Base-by-base conservation (phyloP, 805 yeast genomes). In the Komagataella pastoris region DNA sequence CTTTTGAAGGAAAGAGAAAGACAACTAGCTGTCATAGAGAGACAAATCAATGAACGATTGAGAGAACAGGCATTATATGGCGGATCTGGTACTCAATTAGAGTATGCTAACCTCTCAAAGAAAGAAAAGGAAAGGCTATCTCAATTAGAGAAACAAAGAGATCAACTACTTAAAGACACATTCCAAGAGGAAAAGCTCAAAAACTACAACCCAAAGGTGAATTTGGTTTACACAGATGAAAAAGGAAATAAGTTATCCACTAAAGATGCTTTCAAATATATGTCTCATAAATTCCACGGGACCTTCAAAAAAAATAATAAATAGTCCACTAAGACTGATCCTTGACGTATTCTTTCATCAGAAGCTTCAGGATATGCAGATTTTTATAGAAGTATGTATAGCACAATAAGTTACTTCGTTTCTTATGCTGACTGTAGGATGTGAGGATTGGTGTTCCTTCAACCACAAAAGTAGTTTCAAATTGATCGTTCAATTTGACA, bases 221-320 rank as follows among this genome's bases (percentile, higher is more conserved):
- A 67, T 21, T 58, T 88, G 3, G 73, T 71, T 23, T 85, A 87
- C 63, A 73, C 70, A 17, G 95, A 87, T 61, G 82, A 79, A 23
- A 58, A 65, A 2, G 96, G 96, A 0, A 69, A 76, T 36, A 69
- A 70, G 18, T 64, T 88, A 24, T 67, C 73, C 30, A 72, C 81
- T 3, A 85, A 83, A 59, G 82, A 82, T 54, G 96, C 96, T 1
- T 88, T 77, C 69, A 87, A 85, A 66, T 77, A 77, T 54, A 66
- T 87, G 48, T 83, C 93, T 2, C 90, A 84, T 55, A 78, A 80
- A 56, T 88, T 86, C 63, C 96, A 88, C 62, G 95, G 93, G 12
- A 51, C 43, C 6, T 44, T 23, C 24, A 47, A 47, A 12, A 47
- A 47, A n/a, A 49, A 49, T 21, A 45, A 17, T 19, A 49, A 17